Base-by-base conservation (phyloP, 176 grass and related monocot genomes). In the Paspalum notatum region DNA sequence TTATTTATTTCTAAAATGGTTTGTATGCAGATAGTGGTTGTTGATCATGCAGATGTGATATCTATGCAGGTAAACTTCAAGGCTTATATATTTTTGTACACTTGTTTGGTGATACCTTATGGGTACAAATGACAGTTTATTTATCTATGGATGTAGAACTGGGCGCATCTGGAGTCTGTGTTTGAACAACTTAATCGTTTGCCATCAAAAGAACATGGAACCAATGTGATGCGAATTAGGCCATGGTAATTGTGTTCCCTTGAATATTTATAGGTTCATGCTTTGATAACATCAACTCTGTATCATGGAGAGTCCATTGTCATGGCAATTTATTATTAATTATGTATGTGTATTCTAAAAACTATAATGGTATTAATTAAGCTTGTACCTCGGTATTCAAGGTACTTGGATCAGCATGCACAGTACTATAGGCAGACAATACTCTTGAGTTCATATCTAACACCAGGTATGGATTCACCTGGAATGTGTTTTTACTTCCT, bases 161-260 rank as follows among this genome's bases (percentile, higher is more conserved):
- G 95, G 95, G 68, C 81, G 4, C 92, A 94, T 91, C 80, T 98
- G 43, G 87, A 94, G 81, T 75, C 95, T 63, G 85, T 91, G 26
- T 84, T 94, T 83, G 90, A 98, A 77, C 90, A 98, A 71, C 81
- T 98, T 73, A 94, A 98, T 77, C 74, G 63, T n/a, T 85, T 85
- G 48, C 95, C 95, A 56, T 87, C 88, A 18, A 93, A 93, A 77
- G 88, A 94, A 81, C 95, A 94, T 89, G 95, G 90, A 62, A 91
- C 92, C 71, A 89, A 94, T 82, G 83, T 98, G 82, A 98, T 98
- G 95, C 88, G 95, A 54, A 89, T 98, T 72, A 94, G 95, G 62
- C 92, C 86, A 76, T 98, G 95, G 95, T 97, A 87, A 20, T 85
- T 83, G 37, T 40, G 12, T 67, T 82, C 76, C 66, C n/a, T 46